These are phyloP conservation scores for Bonia amplexicaulis DNA, from an alignment of 176 grass and related monocot genomes.

Conservation along the genomic window DNA sequence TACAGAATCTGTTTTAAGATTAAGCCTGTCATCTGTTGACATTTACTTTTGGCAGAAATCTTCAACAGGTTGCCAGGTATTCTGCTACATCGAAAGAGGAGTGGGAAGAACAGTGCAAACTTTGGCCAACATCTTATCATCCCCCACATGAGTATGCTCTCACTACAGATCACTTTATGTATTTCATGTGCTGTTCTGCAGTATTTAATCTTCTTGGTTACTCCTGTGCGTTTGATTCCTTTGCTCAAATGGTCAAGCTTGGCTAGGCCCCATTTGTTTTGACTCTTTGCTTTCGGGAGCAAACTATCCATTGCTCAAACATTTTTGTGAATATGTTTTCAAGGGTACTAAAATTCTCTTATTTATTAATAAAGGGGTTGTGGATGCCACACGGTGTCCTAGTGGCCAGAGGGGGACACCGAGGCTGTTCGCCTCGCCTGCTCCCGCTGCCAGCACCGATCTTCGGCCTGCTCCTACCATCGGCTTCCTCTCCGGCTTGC, in stretches of 20 bases:
- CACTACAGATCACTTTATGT: background rate
- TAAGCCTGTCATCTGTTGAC: constrained; percentile 10
- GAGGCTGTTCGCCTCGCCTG: no score
- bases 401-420: no score
- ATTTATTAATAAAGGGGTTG: background rate
- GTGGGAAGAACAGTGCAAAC: constrained; percentile 89
- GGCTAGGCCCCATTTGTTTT: background rate
- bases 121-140: constrained; percentile 98
- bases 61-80: constrained; percentile 66
- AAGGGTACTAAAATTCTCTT: background rate
- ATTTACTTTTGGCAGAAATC: constrained; percentile 26
- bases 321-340: background rate
- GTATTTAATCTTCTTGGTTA: background rate
- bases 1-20: background rate
- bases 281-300: background rate
- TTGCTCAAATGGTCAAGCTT: constrained; percentile 4
- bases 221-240: background rate
- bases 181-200: constrained; percentile 12
- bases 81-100: constrained; percentile 79
- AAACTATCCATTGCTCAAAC: background rate
- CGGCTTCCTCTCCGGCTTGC: no score
- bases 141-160: constrained; percentile 57
- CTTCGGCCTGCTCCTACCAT: fast-evolving
- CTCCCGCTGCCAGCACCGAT: no score
- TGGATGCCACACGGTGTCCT: no score